phyloP scores from a whole-genome alignment of 2,329 filamentous ascomycete genomes.

The Diaporthe eres region DNA sequence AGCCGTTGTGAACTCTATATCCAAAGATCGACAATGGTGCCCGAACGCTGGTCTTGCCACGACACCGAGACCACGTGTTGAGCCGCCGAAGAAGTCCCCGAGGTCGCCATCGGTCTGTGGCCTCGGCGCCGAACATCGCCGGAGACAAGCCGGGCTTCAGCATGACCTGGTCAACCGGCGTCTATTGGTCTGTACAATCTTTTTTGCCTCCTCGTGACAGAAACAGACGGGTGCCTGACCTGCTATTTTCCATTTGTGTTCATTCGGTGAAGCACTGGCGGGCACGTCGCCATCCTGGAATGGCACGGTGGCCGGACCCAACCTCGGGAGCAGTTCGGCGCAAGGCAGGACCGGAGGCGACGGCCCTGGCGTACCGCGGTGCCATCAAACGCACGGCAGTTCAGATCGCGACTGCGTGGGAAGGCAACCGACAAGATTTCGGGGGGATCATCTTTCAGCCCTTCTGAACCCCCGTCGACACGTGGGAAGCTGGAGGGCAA shows the following conservation, averaged over 20 bases:
- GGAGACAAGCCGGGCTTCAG: conserved; percentile 2
- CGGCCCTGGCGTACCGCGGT: not conserved
- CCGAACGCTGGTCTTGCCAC: not conserved
- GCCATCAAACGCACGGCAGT: conserved; percentile 11
- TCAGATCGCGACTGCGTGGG: conserved; percentile 11
- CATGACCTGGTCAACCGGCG: too few species aligned
- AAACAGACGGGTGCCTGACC: not conserved
- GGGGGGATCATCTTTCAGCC: conserved; percentile 24
- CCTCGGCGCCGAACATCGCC: not conserved
- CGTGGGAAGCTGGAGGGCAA: conserved; percentile 6
- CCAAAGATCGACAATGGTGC: not conserved
- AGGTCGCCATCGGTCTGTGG: not conserved
- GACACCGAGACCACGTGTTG: not conserved
- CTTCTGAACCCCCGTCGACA: conserved; percentile 29
- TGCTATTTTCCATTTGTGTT: not conserved
- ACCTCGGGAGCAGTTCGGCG: conserved; percentile 13
- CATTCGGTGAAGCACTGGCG: not conserved
- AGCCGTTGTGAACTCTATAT: not conserved
- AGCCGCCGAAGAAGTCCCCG: not conserved
- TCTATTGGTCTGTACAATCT: not conserved
- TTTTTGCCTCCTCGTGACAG: not conserved
- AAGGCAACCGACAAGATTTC: conserved; percentile 10
- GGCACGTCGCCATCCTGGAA: not conserved
- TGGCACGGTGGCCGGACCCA: not conserved
- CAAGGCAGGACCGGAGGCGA: not conserved